Conservation (phyloP, 495 filamentous ascomycete species). For the Daldinia caldariorum region DNA sequence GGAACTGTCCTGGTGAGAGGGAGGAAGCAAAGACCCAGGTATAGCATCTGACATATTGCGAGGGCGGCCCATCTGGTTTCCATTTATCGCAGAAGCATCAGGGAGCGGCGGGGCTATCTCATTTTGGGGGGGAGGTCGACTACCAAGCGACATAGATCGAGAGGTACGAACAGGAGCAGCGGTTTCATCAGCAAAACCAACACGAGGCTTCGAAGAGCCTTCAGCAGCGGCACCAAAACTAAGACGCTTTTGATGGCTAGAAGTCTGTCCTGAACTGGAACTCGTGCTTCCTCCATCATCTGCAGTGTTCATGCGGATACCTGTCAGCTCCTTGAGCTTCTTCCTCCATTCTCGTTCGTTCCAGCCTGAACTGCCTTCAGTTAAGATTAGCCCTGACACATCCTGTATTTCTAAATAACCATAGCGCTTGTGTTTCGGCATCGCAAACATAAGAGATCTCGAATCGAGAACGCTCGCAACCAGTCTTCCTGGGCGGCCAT, state of each 20-base stretch:
- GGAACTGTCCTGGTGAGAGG: slow-evolving; percentile 37
- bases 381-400: slow-evolving; percentile 79
- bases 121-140: slow-evolving; percentile 54
- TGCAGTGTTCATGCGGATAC: slow-evolving; percentile 72
- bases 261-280: slow-evolving; percentile 67
- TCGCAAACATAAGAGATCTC: slow-evolving; percentile 96
- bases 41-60: slow-evolving; percentile 55
- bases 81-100: slow-evolving; percentile 61
- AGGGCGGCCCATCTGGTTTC: slow-evolving; percentile 45
- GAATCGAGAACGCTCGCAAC: slow-evolving; percentile 87
- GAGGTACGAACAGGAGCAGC: slow-evolving; percentile 62
- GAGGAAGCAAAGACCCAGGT: slow-evolving; percentile 56
- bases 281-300: slow-evolving; percentile 57
- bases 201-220: slow-evolving; percentile 53
- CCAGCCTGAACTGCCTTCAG: slow-evolving; percentile 80
- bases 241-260: slow-evolving; percentile 69
- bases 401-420: slow-evolving; percentile 92
- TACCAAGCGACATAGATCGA: slow-evolving; percentile 58
- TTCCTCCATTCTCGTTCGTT: slow-evolving; percentile 89
- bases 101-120: slow-evolving; percentile 57
- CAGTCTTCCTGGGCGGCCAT: slow-evolving; percentile 87
- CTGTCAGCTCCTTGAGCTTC: slow-evolving; percentile 88
- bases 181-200: slow-evolving; percentile 73
- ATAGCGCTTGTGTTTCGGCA: slow-evolving; percentile 87
- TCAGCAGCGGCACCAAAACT: slow-evolving; percentile 65